Evolutionary conservation across 441 rosid species (phyloP), one percentile per base, ranked within the genome.

Genomic region (Geranium incanum): DNA sequence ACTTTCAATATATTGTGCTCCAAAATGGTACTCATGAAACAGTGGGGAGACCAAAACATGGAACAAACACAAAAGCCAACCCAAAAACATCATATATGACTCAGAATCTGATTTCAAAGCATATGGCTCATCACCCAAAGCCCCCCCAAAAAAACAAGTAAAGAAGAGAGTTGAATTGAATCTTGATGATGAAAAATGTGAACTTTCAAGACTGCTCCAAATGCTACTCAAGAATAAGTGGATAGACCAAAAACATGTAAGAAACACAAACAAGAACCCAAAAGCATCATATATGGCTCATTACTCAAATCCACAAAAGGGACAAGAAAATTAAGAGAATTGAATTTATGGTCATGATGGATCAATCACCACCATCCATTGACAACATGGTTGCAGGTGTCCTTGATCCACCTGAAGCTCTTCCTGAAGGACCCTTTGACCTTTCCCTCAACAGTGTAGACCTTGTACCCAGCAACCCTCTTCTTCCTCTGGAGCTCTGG

Each of bases 401-500:
- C 86, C 76, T 91, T 93, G 81, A 93, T 82, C 98, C 98, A 89
- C 75, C 87, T 85, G 43, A 89, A 82, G 76, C 97, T 89, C 78
- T 91, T 93, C 78, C 80, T 89, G 5, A 93, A 41, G 69, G 98
- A 89, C 16, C 87, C 96, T 71, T 89, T 94, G 85, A 88, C 84
- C 76, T 84, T 93, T 5, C 95, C 95, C 78, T 93, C 93, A 52
- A 88, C 84, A n/a, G 88, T 64, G 76, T 93, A 89, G 15, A 82
- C 91, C 72, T 88, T 91, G 84, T 93, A 91, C 74, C 86, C 68
- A 28, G 91, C 95, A 74, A 93, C 96, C 83, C 96, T 87, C 77
- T 80, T 89, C 81, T 88, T 94, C 90, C 97, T 91, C 77, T 89
- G 92, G 57, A 88, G 67, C 82, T 94, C 98, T 57, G 93, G 92